These are phyloP conservation scores for Cucumis hystrix DNA, from an alignment of 306 rosid genomes.

Conservation along the genomic window DNA sequence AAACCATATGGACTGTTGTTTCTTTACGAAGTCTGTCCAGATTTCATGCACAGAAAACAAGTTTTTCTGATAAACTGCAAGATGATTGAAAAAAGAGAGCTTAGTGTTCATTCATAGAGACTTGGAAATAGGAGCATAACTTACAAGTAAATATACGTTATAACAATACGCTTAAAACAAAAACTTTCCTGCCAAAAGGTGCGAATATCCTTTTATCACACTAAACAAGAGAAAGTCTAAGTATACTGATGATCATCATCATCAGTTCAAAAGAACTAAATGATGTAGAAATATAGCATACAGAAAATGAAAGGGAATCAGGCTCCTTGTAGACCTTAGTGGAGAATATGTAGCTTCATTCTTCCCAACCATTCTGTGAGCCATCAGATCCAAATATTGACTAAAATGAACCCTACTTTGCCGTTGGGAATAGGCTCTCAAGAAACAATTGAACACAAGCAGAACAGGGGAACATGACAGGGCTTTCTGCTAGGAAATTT, in stretches of 20 bases:
- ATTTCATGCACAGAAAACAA: slow-evolving; percentile 49
- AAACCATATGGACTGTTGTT: slow-evolving; percentile 31
- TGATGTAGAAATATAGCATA: neutral
- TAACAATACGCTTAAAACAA: neutral
- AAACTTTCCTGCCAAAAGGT: neutral
- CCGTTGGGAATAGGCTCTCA: slow-evolving; percentile 36
- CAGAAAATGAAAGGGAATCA: neutral
- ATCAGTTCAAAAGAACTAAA: neutral
- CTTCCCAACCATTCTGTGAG: slow-evolving; percentile 48
- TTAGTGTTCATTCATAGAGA: neutral
- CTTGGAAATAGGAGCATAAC: neutral
- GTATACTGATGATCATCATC: neutral
- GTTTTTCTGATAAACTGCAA: slow-evolving; percentile 72
- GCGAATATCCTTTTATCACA: neutral
- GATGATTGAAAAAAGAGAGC: slow-evolving; percentile 36
- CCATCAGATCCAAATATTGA: slow-evolving; percentile 77
- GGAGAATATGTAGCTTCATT: slow-evolving; percentile 55
- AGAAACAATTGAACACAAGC: slow-evolving; percentile 29
- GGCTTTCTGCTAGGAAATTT: slow-evolving; percentile 42
- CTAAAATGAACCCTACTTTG: slow-evolving; percentile 32
- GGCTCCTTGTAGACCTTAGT: slow-evolving; percentile 44
- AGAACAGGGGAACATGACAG: slow-evolving; percentile 7
- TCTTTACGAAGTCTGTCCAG: slow-evolving; percentile 51
- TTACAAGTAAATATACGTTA: neutral
- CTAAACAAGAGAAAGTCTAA: neutral